These are phyloP conservation scores for Karstenula rhodostoma DNA, from an alignment of 2,329 filamentous ascomycete species.

Conservation along the genomic window DNA sequence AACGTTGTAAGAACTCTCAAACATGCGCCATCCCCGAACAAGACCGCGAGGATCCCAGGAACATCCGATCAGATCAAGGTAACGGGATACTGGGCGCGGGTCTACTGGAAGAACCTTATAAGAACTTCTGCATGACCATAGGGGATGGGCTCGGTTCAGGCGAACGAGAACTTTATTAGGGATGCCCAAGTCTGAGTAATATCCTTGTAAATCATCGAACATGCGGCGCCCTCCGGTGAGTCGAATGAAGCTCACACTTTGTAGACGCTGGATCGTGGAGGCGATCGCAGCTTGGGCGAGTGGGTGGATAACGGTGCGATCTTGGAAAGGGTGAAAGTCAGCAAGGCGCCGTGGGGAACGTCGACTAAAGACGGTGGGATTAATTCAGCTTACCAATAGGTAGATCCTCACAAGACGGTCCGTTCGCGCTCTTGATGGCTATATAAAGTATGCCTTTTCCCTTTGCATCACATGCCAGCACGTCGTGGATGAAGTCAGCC, in stretches of 20 bases:
- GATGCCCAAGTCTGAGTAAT: conserved; percentile 1
- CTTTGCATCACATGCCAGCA: no score
- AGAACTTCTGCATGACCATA: conserved; percentile 16
- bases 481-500: no score
- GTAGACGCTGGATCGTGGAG: not conserved
- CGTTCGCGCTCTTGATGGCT: no score
- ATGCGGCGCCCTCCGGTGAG: not conserved
- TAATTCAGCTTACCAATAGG: conserved; percentile 10
- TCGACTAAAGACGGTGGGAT: conserved; percentile 2
- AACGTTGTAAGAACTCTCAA: conserved; percentile 17
- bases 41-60: conserved; percentile 10
- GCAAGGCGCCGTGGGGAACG: not conserved
- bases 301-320: conserved; percentile 5
- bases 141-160: conserved; percentile 18
- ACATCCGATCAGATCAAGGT: conserved; percentile 14
- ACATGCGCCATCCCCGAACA: conserved; percentile 19
- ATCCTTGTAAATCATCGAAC: not conserved
- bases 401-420: not conserved
- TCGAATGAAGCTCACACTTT: conserved; percentile 12
- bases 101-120: conserved; percentile 15
- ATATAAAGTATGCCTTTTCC: no score
- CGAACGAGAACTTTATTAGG: conserved; percentile 10
- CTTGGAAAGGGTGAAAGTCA: conserved; percentile 1
- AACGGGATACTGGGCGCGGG: conserved; percentile 14
- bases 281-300: conserved; percentile 8